phyloP scores from a whole-genome alignment of 148 eudicot species.

The Silene uniflora region DNA sequence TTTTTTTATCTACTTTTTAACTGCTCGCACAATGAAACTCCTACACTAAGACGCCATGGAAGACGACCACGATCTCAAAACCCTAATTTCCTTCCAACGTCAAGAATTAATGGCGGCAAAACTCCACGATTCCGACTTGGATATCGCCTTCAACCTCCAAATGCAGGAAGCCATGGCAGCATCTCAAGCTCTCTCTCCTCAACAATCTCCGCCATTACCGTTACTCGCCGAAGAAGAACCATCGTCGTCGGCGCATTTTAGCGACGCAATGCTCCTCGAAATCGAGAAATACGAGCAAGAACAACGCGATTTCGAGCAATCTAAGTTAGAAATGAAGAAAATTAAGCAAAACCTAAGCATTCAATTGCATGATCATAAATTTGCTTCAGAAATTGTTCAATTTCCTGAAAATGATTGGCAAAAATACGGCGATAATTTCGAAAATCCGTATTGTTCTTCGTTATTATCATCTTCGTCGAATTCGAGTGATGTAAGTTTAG shows the following conservation, averaged over 20 bases:
- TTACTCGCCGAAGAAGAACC: neutral
- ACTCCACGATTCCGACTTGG: slow-evolving; percentile 23
- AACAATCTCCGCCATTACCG: slow-evolving; percentile 10
- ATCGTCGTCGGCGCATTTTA: slow-evolving; percentile 10
- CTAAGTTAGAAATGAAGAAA: slow-evolving; percentile 20
- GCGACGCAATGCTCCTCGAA: slow-evolving; percentile 29
- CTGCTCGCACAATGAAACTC: neutral
- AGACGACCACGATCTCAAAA: slow-evolving; percentile 4
- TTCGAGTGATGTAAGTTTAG: neutral
- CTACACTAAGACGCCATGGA: neutral
- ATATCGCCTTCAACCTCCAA: slow-evolving; percentile 35
- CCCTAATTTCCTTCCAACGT: slow-evolving; percentile 16
- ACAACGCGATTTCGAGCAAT: slow-evolving; percentile 27
- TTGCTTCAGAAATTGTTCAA: slow-evolving; percentile 36
- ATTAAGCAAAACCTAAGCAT: slow-evolving; percentile 31
- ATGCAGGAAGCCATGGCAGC: slow-evolving; percentile 34
- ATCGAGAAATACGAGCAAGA: slow-evolving; percentile 36
- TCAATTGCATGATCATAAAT: slow-evolving; percentile 45
- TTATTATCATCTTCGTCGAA: slow-evolving; percentile 6
- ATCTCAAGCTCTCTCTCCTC: slow-evolving; percentile 19
- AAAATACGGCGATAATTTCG: slow-evolving; percentile 28
- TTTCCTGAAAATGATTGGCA: slow-evolving; percentile 46
- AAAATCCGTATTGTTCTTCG: slow-evolving; percentile 3
- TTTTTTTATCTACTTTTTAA: no score
- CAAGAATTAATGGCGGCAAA: slow-evolving; percentile 21